A percentile compares a stretch with the other conserved stretches of the same genome.
These are phyloP conservation scores for Hortiboletus rubellus DNA, from an alignment of 1,284 basidiomycete genomes.

Conservation along the genomic window DNA sequence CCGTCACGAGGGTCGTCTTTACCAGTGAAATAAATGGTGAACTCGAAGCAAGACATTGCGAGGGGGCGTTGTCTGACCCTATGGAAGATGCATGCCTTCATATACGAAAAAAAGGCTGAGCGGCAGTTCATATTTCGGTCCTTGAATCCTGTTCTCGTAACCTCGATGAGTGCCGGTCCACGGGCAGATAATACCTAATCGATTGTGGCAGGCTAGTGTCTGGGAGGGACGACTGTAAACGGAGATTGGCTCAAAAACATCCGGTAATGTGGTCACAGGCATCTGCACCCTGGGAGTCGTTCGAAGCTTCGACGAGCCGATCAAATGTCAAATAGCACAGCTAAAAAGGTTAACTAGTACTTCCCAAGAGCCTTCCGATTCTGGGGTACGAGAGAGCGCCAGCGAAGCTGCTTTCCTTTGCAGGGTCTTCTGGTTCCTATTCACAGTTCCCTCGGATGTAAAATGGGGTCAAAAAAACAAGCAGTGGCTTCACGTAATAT, in stretches of 20 bases:
- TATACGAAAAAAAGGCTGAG: conserved; percentile 26
- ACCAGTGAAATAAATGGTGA: conserved; percentile 69
- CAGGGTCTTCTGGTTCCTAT: conserved; percentile 2
- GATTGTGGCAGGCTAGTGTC: conserved; percentile 43
- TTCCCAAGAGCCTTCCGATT: conserved; percentile 20
- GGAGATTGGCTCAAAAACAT: conserved; percentile 22
- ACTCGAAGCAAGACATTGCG: conserved; percentile 38
- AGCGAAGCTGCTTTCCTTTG: conserved; percentile 6
- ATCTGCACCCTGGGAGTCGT: not conserved
- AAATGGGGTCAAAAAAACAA: conserved; percentile 21
- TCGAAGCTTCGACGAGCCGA: conserved; percentile 22
- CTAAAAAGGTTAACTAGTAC: conserved; percentile 33
- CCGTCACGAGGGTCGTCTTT: conserved; percentile 61
- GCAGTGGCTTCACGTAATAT: conserved; percentile 31
- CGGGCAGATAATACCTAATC: conserved; percentile 43
- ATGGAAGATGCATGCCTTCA: conserved; percentile 23
- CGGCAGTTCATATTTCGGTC: conserved; percentile 6
- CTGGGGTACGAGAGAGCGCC: conserved; percentile 4
- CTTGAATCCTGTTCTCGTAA: conserved; percentile 43
- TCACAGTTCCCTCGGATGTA: conserved; percentile 14
- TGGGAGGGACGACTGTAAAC: conserved; percentile 15
- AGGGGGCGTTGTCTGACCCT: conserved; percentile 6
- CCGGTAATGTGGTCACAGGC: conserved; percentile 12
- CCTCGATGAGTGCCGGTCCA: conserved; percentile 45
- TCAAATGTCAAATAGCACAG: conserved; percentile 23